Percentiles rank a stretch among this genome's conserved stretches.
Conservation (phyloP, 2,329 filamentous ascomycete species). For the Thermomyces lanuginosus region DNA sequence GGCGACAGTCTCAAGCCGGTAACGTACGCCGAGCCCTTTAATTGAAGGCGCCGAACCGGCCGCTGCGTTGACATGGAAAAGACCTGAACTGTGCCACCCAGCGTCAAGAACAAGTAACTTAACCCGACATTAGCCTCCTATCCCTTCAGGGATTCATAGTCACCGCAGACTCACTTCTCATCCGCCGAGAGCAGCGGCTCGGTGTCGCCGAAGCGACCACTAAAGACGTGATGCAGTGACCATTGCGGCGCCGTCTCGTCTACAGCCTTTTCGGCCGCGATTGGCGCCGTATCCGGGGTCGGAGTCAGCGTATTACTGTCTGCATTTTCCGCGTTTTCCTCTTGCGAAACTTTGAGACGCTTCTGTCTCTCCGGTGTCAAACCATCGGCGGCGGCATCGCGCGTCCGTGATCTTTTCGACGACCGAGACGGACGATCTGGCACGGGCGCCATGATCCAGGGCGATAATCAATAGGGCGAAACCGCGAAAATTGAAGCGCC, state of each 20-base stretch:
- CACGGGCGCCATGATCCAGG: slow-evolving; percentile 1
- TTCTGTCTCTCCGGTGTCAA: slow-evolving; percentile 6
- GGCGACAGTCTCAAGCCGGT: slow-evolving; percentile 37
- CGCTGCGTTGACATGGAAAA: slow-evolving; percentile 71
- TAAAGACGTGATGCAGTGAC: slow-evolving; percentile 34
- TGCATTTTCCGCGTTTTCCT: slow-evolving; percentile 1
- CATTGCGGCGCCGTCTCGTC: slow-evolving; percentile 15
- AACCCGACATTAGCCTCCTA: not conserved
- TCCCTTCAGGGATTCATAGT: slow-evolving; percentile 1
- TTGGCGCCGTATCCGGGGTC: slow-evolving; percentile 1
- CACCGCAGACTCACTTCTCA: slow-evolving; percentile 30
- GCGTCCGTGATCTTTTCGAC: slow-evolving; percentile 17
- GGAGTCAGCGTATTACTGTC: not conserved
- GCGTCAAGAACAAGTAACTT: slow-evolving; percentile 60
- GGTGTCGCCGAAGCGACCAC: slow-evolving; percentile 39
- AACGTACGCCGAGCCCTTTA: slow-evolving; percentile 33
- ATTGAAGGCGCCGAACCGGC: slow-evolving; percentile 52
- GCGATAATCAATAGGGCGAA: not conserved
- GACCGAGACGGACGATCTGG: slow-evolving; percentile 9
- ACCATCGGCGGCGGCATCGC: slow-evolving; percentile 13
- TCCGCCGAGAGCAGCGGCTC: slow-evolving; percentile 44
- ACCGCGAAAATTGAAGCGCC: no score
- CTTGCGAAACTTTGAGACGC: no score
- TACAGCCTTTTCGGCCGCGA: not conserved
- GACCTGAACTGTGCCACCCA: slow-evolving; percentile 58